phyloP scores from a whole-genome alignment of 1,284 basidiomycete species.

The Sporisorium iseilematis-ciliati region DNA sequence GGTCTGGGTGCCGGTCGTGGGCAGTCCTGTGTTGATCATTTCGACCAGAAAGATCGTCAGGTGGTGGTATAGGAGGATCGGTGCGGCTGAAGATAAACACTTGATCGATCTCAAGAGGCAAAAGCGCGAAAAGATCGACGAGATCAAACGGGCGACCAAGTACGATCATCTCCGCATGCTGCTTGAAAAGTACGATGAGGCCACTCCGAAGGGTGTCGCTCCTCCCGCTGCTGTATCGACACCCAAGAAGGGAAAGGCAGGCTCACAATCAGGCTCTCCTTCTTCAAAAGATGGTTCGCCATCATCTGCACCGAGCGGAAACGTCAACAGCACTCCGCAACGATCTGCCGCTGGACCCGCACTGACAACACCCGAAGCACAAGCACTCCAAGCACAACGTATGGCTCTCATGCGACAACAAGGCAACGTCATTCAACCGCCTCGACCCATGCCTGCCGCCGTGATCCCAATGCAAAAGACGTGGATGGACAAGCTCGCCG shows the following conservation, averaged over 20 bases:
- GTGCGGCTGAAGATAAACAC: slow-evolving; percentile 85
- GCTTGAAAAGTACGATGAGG: slow-evolving; percentile 89
- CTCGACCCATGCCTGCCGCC: slow-evolving; percentile 7
- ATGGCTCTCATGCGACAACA: slow-evolving; percentile 52
- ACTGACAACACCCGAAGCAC: slow-evolving; percentile 29
- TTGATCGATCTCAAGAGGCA: slow-evolving; percentile 81
- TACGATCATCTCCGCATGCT: slow-evolving; percentile 91
- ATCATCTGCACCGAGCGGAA: slow-evolving; percentile 10
- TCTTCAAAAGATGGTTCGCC: slow-evolving; percentile 17
- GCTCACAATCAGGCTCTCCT: slow-evolving; percentile 19
- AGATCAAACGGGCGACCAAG: slow-evolving; percentile 96
- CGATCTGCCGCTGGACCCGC: slow-evolving; percentile 8
- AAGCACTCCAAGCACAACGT: slow-evolving; percentile 40
- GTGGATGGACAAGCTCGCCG: slow-evolving; percentile 71
- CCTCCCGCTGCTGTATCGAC: slow-evolving; percentile 16
- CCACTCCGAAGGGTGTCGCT: slow-evolving; percentile 53
- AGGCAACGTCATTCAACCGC: slow-evolving; percentile 12
- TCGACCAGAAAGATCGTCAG: slow-evolving; percentile 85
- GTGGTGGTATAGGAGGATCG: slow-evolving; percentile 86
- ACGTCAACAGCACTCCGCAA: slow-evolving; percentile 14
- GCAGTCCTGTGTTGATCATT: slow-evolving; percentile 73
- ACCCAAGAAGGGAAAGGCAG: slow-evolving; percentile 24
- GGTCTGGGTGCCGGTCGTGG: slow-evolving; percentile 48
- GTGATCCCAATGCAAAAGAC: slow-evolving; percentile 32
- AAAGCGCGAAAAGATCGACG: slow-evolving; percentile 89